Base-by-base conservation (phyloP, 2,329 filamentous ascomycete genomes). In the Pseudonectria foliicola region DNA sequence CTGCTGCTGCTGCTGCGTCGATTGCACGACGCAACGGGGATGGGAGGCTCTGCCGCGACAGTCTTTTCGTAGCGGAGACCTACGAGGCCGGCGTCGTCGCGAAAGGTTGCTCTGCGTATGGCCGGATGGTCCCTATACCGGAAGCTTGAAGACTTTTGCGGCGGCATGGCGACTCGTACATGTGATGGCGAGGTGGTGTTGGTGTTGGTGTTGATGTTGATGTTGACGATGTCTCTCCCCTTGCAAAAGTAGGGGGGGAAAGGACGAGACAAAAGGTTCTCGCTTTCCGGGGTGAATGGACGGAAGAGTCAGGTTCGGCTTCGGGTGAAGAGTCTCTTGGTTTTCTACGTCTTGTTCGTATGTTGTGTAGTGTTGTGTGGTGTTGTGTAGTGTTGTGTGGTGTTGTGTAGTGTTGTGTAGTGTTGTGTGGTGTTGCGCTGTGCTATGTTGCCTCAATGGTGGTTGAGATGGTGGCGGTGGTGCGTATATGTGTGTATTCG, bases 61-160 rank as follows among this genome's bases (percentile, higher is more conserved):
- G 73, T 75, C 56, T 79, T 69, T 52, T 81, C 77, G 60, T 81
- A 80, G 38, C 73, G 71, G 36, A 80, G 51, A 31, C 68, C 68
- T 39, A 79, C 64, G 46, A 79, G 55, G 44, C 56, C 60, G 27
- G 63, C 58, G 46, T 74, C 71, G 49, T 71, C 68, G 40, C 66
- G 62, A 49, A 73, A 58, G 24, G 53, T 52, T 13, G 50, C 41
- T 39, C 48, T 54, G 28, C 48, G 48, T 41, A 59, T 52, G 38
- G 56, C 45, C 13, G 66, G 54, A 42, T 59, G 57, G 44, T 54
- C 57, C 49, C 55, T 67, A 44, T 62, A 56, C 45, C 69, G 65
- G 51, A 64, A 54, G 45, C 62, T 70, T 38, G 60, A 51, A 43
- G 64, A 60, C 44, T 59, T 65, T 31, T 60, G 56, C 35, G 63